These are phyloP conservation scores for Mycena maculata DNA, from an alignment of 768 basidiomycete genomes.

Conservation along the genomic window DNA sequence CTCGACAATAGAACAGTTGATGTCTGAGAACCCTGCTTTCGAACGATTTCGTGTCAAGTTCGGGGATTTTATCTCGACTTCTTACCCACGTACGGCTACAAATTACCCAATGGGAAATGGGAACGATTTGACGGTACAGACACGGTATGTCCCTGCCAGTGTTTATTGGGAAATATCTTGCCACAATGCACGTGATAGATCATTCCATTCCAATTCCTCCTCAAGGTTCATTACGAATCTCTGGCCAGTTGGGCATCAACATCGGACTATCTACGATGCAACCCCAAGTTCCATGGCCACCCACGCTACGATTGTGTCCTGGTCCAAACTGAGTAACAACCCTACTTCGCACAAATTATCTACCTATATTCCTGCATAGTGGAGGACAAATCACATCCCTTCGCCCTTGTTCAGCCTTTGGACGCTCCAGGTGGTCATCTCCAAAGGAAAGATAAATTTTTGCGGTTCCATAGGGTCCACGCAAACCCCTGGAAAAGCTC, in stretches of 20 bases:
- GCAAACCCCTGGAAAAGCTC: too few relatives aligned
- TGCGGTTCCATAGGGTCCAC: too few relatives aligned
- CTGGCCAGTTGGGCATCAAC: too few relatives aligned
- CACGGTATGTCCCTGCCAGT: neutral
- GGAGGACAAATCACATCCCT: too few relatives aligned
- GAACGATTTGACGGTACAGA: neutral
- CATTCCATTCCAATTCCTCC: neutral
- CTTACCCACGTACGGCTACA: neutral
- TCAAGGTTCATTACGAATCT: too few relatives aligned
- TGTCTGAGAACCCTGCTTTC: neutral
- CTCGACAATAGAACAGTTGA: slow-evolving; percentile 1
- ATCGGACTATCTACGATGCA: slow-evolving; percentile 45
- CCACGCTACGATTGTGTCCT: slow-evolving; percentile 37
- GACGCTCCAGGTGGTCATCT: neutral
- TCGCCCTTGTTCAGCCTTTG: neutral
- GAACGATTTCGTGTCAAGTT: slow-evolving; percentile 9
- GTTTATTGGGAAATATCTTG: too few relatives aligned
- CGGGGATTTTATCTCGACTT: neutral
- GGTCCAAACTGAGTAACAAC: neutral
- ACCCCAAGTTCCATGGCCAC: slow-evolving; percentile 41
- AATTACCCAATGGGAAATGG: neutral
- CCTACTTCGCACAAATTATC: too few relatives aligned
- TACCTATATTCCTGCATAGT: too few relatives aligned
- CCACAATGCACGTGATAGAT: neutral
- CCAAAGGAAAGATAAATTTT: neutral